phyloP scores from a whole-genome alignment of 176 grass and related monocot species.

The Puccinellia tenuiflora region DNA sequence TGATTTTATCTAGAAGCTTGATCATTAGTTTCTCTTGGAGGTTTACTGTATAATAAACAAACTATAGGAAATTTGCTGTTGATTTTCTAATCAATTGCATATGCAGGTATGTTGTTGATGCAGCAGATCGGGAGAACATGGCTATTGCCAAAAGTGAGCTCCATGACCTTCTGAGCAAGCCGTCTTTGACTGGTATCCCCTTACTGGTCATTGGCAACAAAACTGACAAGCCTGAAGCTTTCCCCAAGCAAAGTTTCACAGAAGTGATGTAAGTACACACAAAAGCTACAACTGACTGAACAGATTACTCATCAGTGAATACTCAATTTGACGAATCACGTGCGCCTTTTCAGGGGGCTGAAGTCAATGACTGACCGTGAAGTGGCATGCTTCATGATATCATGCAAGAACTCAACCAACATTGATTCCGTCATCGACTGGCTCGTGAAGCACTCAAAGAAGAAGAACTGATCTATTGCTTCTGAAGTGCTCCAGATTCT shows the following conservation, averaged over 20 bases:
- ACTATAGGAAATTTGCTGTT: not conserved
- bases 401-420: slow-evolving; percentile 96
- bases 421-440: slow-evolving; percentile 90
- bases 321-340: not conserved
- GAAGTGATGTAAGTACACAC: slow-evolving; percentile 64
- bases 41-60: not conserved
- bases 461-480: slow-evolving; percentile 60
- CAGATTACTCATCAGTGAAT: not conserved
- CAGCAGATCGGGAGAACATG: slow-evolving; percentile 84
- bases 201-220: slow-evolving; percentile 94
- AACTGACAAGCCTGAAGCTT: slow-evolving; percentile 80
- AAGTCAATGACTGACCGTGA: slow-evolving; percentile 69
- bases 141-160: slow-evolving; percentile 83
- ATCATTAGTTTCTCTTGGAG: not conserved
- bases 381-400: slow-evolving; percentile 93
- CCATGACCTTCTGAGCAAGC: slow-evolving; percentile 89
- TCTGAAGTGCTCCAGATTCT: slow-evolving; percentile 13
- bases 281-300: not conserved
- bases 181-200: slow-evolving; percentile 77
- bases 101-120: slow-evolving; percentile 93
- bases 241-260: slow-evolving; percentile 60
- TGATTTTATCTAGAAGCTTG: not conserved
- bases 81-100: not conserved
- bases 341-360: slow-evolving; percentile 48
- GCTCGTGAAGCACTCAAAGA: slow-evolving; percentile 94